Conservation (phyloP, 225 moss, liverwort and hornwort species). For the Climacium dendroides region DNA sequence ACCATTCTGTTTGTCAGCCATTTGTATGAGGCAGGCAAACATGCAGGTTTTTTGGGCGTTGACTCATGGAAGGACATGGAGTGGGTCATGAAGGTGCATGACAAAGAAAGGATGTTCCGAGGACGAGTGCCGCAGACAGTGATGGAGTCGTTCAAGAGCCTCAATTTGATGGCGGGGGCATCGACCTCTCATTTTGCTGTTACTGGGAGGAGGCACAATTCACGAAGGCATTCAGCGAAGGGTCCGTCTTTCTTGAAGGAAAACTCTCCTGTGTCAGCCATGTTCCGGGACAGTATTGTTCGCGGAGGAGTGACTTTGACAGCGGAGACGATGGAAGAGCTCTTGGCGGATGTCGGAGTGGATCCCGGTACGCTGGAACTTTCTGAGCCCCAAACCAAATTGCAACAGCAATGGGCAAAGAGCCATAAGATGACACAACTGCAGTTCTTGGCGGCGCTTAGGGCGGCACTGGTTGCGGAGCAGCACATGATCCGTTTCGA, state of each 20-base stretch:
- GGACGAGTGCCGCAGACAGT: neutral
- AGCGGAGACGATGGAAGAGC: neutral
- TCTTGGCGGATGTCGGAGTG: neutral
- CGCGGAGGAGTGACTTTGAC: neutral
- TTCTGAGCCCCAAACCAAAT: neutral
- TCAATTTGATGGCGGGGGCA: slow-evolving; percentile 41
- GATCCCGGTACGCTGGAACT: neutral
- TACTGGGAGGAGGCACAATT: slow-evolving; percentile 25
- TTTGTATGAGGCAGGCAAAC: neutral
- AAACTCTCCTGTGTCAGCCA: neutral
- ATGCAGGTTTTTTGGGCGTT: neutral
- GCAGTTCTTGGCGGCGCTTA: neutral
- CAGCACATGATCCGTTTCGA: neutral
- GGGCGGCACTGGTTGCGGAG: neutral
- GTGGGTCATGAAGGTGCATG: neutral
- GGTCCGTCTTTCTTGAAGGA: neutral
- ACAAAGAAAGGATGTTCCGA: neutral
- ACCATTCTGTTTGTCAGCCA: neutral
- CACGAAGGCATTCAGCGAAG: neutral
- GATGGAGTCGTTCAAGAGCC: neutral
- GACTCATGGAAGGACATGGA: neutral
- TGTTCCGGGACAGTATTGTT: neutral
- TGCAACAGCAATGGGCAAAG: neutral
- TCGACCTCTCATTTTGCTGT: slow-evolving; percentile 64
- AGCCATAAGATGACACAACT: neutral